Base-by-base conservation (phyloP, 371 early-diverging fungal genomes). In the Batkoa obscura region DNA sequence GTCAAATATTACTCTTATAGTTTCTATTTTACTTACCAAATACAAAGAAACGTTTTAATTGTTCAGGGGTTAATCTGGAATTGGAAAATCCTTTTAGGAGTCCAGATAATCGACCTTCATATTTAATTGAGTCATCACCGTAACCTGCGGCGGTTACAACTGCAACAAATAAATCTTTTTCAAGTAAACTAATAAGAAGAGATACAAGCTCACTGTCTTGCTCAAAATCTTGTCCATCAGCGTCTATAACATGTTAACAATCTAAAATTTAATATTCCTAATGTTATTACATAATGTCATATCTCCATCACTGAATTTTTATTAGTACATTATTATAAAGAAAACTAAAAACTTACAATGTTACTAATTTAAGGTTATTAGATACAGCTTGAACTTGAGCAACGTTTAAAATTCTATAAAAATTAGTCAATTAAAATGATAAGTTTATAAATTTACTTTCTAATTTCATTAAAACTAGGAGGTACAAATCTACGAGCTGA, bases 131-230 rank as follows among this genome's bases (percentile, higher is more conserved):
- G 60, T 82, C 74, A 8, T 69, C 71, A 4, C 75, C 75, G 67
- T 88, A 88, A 1, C 87, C 86, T 0, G 89, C 89, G 5, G 89
- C 89, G 3, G 89, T 88, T 9, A 88, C 89, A 49, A 88, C 79
- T 42, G 85, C 84, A 2, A 88, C 85, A 49, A 62, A 59, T 15
- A 84, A 66, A 43, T 70, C 69, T 23, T 66, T 68, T 15, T 68
- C 60, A 49, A 88, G 74, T 60, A 86, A 62, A 0, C 62, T 49
- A 17, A 84, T 67, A 50, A 88, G 62, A 23, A 77, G 72, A 8
- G 59, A 58, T 3, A 80, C 79, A 41, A 88, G 67, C 4, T 59
- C 66, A 23, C 77, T 78, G 64, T 73, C 76, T 8, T 69, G 63
- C 3, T 76, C 77, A 64, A 88, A 86, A 60, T 81, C 81, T 57